Conservation (phyloP, 768 basidiomycete species). For the Podaxis sp. region DNA sequence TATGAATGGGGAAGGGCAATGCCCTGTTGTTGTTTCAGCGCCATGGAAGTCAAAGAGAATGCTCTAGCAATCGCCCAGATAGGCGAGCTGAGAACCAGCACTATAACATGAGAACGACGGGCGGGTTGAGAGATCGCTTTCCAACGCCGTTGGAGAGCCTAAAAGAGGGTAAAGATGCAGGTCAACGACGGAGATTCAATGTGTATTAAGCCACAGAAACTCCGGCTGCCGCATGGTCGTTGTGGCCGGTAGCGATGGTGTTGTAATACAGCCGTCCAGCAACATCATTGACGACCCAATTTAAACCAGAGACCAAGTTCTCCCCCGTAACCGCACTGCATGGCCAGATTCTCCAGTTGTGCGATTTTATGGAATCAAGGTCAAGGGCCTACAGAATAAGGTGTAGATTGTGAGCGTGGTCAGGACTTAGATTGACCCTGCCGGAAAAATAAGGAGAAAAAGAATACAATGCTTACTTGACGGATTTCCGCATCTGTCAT, state of each 20-base stretch:
- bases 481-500: constrained; percentile 82
- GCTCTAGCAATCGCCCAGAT: background rate
- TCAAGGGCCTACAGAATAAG: constrained; percentile 63
- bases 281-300: constrained; percentile 91
- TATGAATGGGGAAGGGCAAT: background rate
- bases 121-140: background rate
- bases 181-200: background rate
- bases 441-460: constrained; percentile 18
- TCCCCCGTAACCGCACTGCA: constrained; percentile 92
- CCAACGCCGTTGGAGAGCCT: background rate
- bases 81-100: constrained; percentile 6
- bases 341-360: constrained; percentile 86
- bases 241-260: constrained; percentile 34
- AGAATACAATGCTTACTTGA: constrained; percentile 53
- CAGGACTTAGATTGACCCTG: background rate
- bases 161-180: constrained; percentile 2
- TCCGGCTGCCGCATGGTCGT: background rate
- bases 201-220: constrained; percentile 5
- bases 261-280: constrained; percentile 87
- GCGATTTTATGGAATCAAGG: constrained; percentile 78
- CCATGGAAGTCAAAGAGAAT: background rate
- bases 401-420: constrained; percentile 17
- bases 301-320: constrained; percentile 80
- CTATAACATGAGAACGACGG: constrained; percentile 4
- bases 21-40: constrained; percentile 1